Conservation (phyloP, 1,284 basidiomycete genomes). For the Ustilago tritici region DNA sequence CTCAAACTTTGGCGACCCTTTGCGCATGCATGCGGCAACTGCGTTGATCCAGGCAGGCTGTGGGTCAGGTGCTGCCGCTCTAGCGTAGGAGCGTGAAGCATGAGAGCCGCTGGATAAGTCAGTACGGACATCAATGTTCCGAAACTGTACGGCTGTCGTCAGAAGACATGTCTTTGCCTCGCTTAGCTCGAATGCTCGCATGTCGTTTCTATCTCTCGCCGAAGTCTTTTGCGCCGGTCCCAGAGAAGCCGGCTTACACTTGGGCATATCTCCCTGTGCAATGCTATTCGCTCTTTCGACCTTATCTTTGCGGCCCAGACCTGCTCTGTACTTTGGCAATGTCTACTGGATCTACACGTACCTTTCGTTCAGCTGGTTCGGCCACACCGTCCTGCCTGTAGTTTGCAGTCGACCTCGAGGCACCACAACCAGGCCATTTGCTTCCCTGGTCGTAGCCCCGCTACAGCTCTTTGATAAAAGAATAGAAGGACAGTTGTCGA, state of each 20-base stretch:
- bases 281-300: neutral
- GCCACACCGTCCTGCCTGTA: neutral
- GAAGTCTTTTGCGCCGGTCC: neutral
- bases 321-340: neutral
- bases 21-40: neutral
- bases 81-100: neutral
- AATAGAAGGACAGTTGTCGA: too few relatives aligned
- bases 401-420: too few relatives aligned
- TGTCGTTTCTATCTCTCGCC: neutral
- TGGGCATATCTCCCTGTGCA: neutral
- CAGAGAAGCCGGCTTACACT: neutral
- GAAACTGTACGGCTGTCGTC: conserved; percentile 12
- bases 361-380: neutral
- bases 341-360: neutral
- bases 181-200: conserved; percentile 5
- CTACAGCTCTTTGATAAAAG: too few relatives aligned
- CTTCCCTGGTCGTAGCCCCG: too few relatives aligned
- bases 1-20: neutral
- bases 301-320: neutral
- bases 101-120: conserved; percentile 6
- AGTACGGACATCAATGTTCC: neutral
- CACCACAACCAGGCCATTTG: too few relatives aligned
- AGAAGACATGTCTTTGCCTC: conserved; percentile 11
- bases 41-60: neutral
- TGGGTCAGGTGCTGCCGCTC: neutral